Conservation (phyloP, 78 protist species). For the Dictyostelium firmibasis region DNA sequence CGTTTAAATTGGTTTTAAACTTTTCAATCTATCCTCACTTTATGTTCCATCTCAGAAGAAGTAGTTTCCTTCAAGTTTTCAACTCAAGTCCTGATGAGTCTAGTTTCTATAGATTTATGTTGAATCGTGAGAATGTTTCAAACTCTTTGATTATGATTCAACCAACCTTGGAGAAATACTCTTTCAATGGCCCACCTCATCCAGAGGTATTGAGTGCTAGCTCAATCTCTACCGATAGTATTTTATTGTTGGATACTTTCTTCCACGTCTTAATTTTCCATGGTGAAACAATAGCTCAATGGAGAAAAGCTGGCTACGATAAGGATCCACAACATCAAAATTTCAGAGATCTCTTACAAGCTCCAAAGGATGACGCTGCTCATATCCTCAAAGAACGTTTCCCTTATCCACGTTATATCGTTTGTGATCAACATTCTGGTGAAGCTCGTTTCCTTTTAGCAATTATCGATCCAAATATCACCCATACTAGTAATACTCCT, state of each 20-base stretch:
- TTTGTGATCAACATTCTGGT: slow-evolving; percentile 90
- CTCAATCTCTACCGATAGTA: slow-evolving; percentile 82
- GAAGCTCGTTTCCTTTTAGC: slow-evolving; percentile 94
- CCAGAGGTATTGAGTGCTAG: slow-evolving; percentile 85
- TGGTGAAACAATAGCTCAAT: slow-evolving; percentile 95
- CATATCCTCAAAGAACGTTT: slow-evolving; percentile 73
- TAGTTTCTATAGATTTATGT: slow-evolving; percentile 86
- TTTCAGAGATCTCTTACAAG: slow-evolving; percentile 86
- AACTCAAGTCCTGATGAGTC: slow-evolving; percentile 98
- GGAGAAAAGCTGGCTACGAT: slow-evolving; percentile 92
- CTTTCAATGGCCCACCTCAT: slow-evolving; percentile 83
- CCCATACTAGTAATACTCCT: slow-evolving; percentile 79
- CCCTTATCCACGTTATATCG: slow-evolving; percentile 91
- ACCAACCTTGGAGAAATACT: slow-evolving; percentile 95
- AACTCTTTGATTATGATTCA: slow-evolving; percentile 97
- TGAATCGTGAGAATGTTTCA: slow-evolving; percentile 85
- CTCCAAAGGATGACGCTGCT: slow-evolving; percentile 89
- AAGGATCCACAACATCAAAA: slow-evolving; percentile 85
- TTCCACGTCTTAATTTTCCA: slow-evolving; percentile 96
- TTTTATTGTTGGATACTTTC: slow-evolving; percentile 97
- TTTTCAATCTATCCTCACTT: slow-evolving; percentile 97
- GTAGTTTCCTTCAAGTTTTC: slow-evolving; percentile 96
- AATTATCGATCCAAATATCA: slow-evolving; percentile 92
- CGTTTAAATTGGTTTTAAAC: slow-evolving; percentile 84
- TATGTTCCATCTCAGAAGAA: slow-evolving; percentile 98